Evolutionary conservation across 495 filamentous ascomycete species (phyloP), one percentile per base, ranked within the genome.

Genomic region (Platismatia glauca): DNA sequence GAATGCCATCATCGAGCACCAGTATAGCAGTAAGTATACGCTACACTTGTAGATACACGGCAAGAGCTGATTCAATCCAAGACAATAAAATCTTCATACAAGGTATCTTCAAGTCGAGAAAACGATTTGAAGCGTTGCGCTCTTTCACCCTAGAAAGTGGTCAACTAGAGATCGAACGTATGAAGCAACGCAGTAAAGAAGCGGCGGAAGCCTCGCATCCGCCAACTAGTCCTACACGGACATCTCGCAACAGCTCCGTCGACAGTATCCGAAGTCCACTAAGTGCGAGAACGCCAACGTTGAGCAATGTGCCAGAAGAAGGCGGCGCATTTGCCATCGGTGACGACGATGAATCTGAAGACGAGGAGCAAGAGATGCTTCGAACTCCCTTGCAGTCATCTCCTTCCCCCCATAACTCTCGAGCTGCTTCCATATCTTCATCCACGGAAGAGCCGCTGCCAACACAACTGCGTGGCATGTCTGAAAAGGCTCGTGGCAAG

Each of bases 401-500:
- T 16, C 82, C 86, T 6, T 91, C 88, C 8, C 78, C 84, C 48
- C 84, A 84, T 39, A 82, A 80, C 22, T 94, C 91, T 8, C 81
- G 84, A 20, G 81, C 86, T 22, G 84, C 86, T 8, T 95, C 91
- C 0, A 73, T 87, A 20, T 86, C 89, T 20, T 91, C 84, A 0
- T 81, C 82, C 2, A 75, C 82, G 2, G 94, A 95, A 61, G 90
- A 94, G 68, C 86, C 88, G 31, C 82, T 96, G 15, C 90, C 92
- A n/a, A 77, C 86, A 39, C 93, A 97, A 68, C 71, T 95, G n/a
- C 84, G 90, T 55, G 93, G 91, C 55, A 99, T 97, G 91, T 96
- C 93, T 13, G 94, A 99, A 73, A 99, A 97, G 70, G 95, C 94
- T 33, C 79, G 94, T 56, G 94, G 94, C 11, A 99, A 99, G 72